Conservation (phyloP, 2,329 filamentous ascomycete species). For the Aspergillus sp. region DNA sequence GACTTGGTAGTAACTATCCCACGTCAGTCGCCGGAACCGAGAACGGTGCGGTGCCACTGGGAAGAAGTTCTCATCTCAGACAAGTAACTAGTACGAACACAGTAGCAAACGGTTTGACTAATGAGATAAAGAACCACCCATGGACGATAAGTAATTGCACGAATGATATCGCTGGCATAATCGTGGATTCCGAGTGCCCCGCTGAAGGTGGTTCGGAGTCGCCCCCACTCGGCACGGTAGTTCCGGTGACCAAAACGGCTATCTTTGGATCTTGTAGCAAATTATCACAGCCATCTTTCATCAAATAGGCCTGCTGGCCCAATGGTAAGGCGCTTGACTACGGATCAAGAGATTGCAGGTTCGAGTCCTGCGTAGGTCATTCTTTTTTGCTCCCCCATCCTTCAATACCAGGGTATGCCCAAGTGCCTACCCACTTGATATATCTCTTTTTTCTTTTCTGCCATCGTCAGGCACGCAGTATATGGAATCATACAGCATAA, state of each 20-base stretch:
- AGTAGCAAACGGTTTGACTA: background rate
- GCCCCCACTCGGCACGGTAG: constrained; percentile 26
- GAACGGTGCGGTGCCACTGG: constrained; percentile 8
- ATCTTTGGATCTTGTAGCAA: too few relatives aligned
- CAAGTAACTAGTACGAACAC: background rate
- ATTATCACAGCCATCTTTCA: accelerated
- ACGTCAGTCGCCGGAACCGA: constrained; percentile 8
- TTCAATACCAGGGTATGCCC: background rate
- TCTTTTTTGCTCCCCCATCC: constrained; percentile 15
- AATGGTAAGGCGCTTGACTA: constrained; percentile 28
- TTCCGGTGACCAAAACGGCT: constrained; percentile 13
- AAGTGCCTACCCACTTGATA: background rate
- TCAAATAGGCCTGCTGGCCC: constrained; percentile 29
- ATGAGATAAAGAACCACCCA: background rate
- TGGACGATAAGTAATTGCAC: constrained; percentile 1
- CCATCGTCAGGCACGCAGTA: background rate
- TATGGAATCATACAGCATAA: background rate
- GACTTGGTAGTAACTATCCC: background rate
- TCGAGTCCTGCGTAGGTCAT: constrained; percentile 45
- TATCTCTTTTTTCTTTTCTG: background rate
- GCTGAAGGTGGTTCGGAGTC: background rate
- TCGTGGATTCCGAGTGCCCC: constrained; percentile 10
- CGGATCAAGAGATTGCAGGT: constrained; percentile 52
- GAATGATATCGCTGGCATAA: constrained; percentile 6
- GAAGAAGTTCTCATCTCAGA: background rate